Percentiles rank a stretch among this genome's conserved stretches.
These are phyloP conservation scores for Talaromyces atroroseus DNA, from an alignment of 2,329 filamentous ascomycete species.

Conservation along the genomic window DNA sequence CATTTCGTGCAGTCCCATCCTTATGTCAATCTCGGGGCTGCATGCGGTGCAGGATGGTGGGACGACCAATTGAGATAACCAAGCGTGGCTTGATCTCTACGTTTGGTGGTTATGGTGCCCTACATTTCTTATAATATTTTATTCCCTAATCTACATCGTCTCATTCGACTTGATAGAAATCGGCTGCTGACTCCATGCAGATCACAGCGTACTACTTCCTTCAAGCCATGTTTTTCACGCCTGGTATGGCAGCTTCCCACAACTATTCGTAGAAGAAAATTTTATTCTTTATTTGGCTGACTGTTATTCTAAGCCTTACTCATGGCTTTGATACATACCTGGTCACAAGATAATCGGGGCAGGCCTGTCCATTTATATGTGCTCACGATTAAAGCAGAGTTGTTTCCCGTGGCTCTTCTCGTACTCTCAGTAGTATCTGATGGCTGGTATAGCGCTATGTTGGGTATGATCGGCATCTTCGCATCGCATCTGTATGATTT, in stretches of 20 bases:
- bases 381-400: constrained; percentile 74
- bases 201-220: constrained; percentile 37
- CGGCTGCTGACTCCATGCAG: constrained; percentile 32
- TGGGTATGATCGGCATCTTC: constrained; percentile 71
- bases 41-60: constrained; percentile 69
- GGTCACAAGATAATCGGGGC: constrained; percentile 77
- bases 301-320: constrained; percentile 54
- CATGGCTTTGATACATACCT: constrained; percentile 77
- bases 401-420: constrained; percentile 75
- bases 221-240: constrained; percentile 29
- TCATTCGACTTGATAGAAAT: not conserved
- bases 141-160: constrained; percentile 13
- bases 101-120: constrained; percentile 61
- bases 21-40: constrained; percentile 52
- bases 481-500: constrained; percentile 91
- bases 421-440: constrained; percentile 65
- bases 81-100: constrained; percentile 47
- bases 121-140: constrained; percentile 49
- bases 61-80: constrained; percentile 64
- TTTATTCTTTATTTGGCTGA: constrained; percentile 1
- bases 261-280: constrained; percentile 22
- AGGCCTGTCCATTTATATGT: constrained; percentile 73
- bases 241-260: constrained; percentile 8
- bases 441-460: constrained; percentile 52
- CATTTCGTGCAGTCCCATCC: constrained; percentile 60